Conservation (phyloP, 2,329 filamentous ascomycete species). For the Talaromyces pinophilus region DNA sequence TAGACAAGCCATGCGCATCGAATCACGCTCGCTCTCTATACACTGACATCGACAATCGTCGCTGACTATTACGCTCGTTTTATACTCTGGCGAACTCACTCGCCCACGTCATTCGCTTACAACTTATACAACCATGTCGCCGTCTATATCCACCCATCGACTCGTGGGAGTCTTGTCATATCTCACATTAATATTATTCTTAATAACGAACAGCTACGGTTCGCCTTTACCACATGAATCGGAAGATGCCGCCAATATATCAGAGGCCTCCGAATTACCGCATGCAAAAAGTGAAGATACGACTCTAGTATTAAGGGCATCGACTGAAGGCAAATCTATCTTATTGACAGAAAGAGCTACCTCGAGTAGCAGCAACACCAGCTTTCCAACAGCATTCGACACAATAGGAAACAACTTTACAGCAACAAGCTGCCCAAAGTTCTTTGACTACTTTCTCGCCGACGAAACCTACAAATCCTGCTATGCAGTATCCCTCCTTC, state of each 20-base stretch:
- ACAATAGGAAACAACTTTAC: constrained; percentile 65
- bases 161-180: constrained; percentile 9
- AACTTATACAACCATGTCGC: constrained; percentile 9
- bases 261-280: background rate
- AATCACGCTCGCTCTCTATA: background rate
- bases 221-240: constrained; percentile 8
- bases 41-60: constrained; percentile 4
- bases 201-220: constrained; percentile 16
- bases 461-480: constrained; percentile 70
- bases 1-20: constrained; percentile 2
- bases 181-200: constrained; percentile 22
- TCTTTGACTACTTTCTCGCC: constrained; percentile 67
- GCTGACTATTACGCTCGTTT: constrained; percentile 16
- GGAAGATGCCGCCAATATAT: background rate
- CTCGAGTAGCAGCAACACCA: constrained; percentile 18
- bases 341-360: constrained; percentile 13
- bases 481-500: constrained; percentile 79
- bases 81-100: background rate
- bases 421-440: constrained; percentile 47
- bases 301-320: background rate
- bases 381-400: constrained; percentile 67
- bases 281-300: background rate
- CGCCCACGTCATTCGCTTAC: constrained; percentile 18
- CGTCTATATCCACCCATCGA: constrained; percentile 10
- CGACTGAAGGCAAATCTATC: background rate